phyloP scores from a whole-genome alignment of 2,329 filamentous ascomycete species.

The Fusarium cicatricum region DNA sequence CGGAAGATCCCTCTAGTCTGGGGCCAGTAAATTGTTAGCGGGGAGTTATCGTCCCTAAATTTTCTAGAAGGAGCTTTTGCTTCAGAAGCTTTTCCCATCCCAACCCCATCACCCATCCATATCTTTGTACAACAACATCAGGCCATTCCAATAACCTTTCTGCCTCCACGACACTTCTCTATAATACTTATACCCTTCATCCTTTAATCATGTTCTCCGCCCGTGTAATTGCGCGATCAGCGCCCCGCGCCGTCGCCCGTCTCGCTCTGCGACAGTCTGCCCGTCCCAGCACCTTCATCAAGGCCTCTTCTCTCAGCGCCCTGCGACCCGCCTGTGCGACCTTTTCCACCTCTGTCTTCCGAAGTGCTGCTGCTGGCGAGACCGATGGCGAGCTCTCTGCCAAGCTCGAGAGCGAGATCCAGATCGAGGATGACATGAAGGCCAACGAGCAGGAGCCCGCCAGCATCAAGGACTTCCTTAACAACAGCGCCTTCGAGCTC shows the following conservation, averaged over 20 bases:
- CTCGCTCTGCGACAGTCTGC: slow-evolving; percentile 61
- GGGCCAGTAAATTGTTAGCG: slow-evolving; percentile 27
- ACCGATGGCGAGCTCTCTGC: slow-evolving; percentile 82
- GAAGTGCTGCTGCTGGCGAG: slow-evolving; percentile 54
- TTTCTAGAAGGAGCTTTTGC: slow-evolving; percentile 34
- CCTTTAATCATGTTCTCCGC: slow-evolving; percentile 70
- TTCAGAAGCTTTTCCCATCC: slow-evolving; percentile 34
- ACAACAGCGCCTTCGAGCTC: slow-evolving; percentile 85
- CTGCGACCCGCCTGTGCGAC: slow-evolving; percentile 49
- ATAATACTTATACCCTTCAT: slow-evolving; percentile 1
- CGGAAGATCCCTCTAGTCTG: slow-evolving; percentile 29
- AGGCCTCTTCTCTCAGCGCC: slow-evolving; percentile 50
- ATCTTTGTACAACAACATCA: slow-evolving; percentile 16
- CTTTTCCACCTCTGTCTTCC: slow-evolving; percentile 57
- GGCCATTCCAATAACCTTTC: slow-evolving; percentile 21
- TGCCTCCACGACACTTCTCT: slow-evolving; percentile 6
- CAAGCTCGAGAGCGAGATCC: slow-evolving; percentile 86
- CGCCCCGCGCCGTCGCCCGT: slow-evolving; percentile 70
- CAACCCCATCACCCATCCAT: background rate
- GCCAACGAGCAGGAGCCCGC: slow-evolving; percentile 75
- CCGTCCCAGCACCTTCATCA: slow-evolving; percentile 59
- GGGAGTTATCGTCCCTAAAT: slow-evolving; percentile 34
- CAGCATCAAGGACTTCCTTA: slow-evolving; percentile 86
- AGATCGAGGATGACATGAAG: slow-evolving; percentile 84
- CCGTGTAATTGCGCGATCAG: slow-evolving; percentile 70